Evolutionary conservation across 2,329 filamentous ascomycete genomes (phyloP), one percentile per base, ranked within the genome.

Genomic region (Trichoderma sp.): DNA sequence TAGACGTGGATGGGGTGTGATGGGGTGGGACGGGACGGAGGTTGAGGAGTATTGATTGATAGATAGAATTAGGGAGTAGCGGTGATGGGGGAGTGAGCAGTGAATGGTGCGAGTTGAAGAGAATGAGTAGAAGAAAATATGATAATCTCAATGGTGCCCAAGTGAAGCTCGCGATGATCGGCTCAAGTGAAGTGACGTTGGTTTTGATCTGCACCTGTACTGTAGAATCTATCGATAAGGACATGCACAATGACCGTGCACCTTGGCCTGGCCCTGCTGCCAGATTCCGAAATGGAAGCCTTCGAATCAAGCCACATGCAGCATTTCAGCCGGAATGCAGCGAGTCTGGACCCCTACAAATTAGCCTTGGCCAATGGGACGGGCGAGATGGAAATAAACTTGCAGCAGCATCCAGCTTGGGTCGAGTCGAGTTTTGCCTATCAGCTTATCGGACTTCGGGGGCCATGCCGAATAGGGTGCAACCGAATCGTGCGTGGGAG

Each of bases 101-200:
- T 34, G 43, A 4, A n/a, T n/a, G 23, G 2, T 63, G 68, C n/a
- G 47, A 69, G n/a, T n/a, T 64, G 30, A 32, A 13, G 59, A 32
- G 58, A 26, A 64, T 43, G 58, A 30, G 68, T 63, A 71, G 28
- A 63, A 69, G 50, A 69, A 72, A 61, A 50, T 61, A 55, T 39
- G 30, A 55, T 63, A 65, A 66, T 36, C 11, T 61, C 36, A 28
- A 12, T 71, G 36, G 55, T 50, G 12, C 28, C n/a, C 17, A 8
- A 61, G 28, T 28, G 55, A n/a, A n/a, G n/a, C n/a, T n/a, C n/a
- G n/a, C n/a, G n/a, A 53, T 28, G 39, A 15, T 68, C 36, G 26
- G 7, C 20, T n/a, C 15, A 15, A 5, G 65, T 59, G 13, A 59
- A 34, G 13, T 59, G 66, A 68, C 26, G 55, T 61, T 50, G 43